Percentiles rank a stretch among this genome's conserved stretches.
Evolutionary conservation across 23 red algal species (phyloP).

Genomic region (Gracilaria vermiculophylla): DNA sequence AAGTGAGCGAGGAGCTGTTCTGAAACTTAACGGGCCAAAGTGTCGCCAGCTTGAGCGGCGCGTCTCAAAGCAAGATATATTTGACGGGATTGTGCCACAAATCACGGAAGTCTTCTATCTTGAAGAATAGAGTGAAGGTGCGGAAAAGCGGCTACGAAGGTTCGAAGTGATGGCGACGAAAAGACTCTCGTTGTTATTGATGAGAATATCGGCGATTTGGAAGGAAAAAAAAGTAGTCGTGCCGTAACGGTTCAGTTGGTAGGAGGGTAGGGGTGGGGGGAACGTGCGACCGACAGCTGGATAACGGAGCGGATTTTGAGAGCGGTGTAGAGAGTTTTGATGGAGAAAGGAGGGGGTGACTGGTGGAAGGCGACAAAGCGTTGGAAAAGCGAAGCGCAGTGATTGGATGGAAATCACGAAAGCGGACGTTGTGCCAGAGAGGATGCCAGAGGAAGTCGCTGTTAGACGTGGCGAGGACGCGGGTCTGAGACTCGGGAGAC

Average conservation of each 20-base stretch:
- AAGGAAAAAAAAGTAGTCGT: neutral
- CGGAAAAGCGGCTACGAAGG: neutral
- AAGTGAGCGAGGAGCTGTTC: neutral
- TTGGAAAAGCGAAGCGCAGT: neutral
- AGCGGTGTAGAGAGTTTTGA: neutral
- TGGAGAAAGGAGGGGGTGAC: neutral
- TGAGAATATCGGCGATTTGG: neutral
- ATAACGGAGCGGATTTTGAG: neutral
- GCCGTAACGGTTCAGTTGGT: neutral
- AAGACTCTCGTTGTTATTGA: neutral
- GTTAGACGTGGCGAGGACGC: neutral
- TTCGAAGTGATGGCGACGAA: neutral
- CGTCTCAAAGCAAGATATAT: neutral
- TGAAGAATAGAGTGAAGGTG: neutral
- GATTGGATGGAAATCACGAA: neutral
- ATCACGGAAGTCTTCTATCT: neutral
- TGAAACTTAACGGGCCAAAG: neutral
- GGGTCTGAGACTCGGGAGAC: conserved; percentile 6
- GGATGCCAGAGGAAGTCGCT: neutral
- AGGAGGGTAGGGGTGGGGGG: neutral
- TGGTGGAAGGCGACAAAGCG: neutral
- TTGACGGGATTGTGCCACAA: neutral
- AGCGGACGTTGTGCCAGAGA: neutral
- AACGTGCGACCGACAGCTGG: neutral
- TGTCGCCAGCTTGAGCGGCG: conserved; percentile 2